Evolutionary conservation across 495 filamentous ascomycete species (phyloP), one percentile per base, ranked within the genome.

Genomic region (Bryoglossum gracile): DNA sequence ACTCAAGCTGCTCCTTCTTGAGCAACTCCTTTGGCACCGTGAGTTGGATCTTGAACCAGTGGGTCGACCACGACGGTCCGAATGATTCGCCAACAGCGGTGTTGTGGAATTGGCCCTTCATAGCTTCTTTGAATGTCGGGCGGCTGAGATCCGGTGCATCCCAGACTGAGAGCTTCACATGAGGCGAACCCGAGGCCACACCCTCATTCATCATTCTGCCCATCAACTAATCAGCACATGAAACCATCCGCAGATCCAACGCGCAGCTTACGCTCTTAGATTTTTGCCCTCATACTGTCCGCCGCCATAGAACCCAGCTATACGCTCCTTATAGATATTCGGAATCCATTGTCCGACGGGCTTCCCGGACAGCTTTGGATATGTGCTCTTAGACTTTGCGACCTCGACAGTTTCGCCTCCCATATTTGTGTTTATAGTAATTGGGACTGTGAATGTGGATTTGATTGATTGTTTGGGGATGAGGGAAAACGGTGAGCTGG

Each of bases 1-100:
- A 84, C 64, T 96, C 94, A 28, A 98, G 68, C 21, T 83, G 81
- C 47, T 86, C 77, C 55, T 88, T 84, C 33, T 87, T 63, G 21
- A 62, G 69, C 53, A 95, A 73, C 1, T 87, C 69, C 54, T 73
- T 53, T 14, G 92, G 92, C 17, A 98, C 76, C 1, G 73, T 86
- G 46, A 98, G 68, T 34, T 79, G 68, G 44, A 95, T 77, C 35
- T 81, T 83, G 74, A 97, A 92, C 92, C 92, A 98, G 65, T 96
- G 91, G n/a, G 92, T 98, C 0, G 88, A 88, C 92, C 92, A 98
- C 37, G 89, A 90, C 9, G 92, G 92, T 3, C 92, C 92, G 57
- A 96, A 96, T 11, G 71, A 77, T 47, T 81, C 74, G 24, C 91
- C 89, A 44, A 89, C 81, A 13, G 72, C 69, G 1, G 91, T 85